Percentiles rank a stretch among this genome's conserved stretches.
phyloP scores from a whole-genome alignment of 176 grass and related monocot species.

The Phoenix dactylifera region DNA sequence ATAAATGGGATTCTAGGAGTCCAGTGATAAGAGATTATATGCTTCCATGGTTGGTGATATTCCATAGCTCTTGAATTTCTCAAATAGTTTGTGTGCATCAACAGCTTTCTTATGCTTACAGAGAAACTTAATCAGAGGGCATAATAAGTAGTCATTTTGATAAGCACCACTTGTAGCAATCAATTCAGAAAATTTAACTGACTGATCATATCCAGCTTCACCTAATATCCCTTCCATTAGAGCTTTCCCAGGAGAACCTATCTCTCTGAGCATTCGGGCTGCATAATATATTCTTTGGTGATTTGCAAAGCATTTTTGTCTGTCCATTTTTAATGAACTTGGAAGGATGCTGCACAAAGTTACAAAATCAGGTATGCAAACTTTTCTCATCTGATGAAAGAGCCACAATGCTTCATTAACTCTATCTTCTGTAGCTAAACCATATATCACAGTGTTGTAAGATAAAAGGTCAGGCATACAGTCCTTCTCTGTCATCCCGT shows the following conservation, averaged over 20 bases:
- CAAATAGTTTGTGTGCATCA: constrained; percentile 49
- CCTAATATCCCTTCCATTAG: constrained; percentile 79
- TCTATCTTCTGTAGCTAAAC: constrained; percentile 74
- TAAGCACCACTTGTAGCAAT: constrained; percentile 37
- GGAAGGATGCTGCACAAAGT: constrained; percentile 73
- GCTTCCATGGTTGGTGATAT: constrained; percentile 42
- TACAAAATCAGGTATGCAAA: constrained; percentile 70
- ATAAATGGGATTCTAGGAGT: constrained; percentile 55
- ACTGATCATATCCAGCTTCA: constrained; percentile 53
- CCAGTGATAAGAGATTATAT: constrained; percentile 76
- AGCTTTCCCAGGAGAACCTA: constrained; percentile 43
- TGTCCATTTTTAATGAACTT: constrained; percentile 55
- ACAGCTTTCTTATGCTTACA: constrained; percentile 61
- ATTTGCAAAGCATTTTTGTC: constrained; percentile 52
- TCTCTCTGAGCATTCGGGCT: constrained; percentile 37
- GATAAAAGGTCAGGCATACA: constrained; percentile 67
- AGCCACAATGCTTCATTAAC: constrained; percentile 58
- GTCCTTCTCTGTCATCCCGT: constrained; percentile 55
- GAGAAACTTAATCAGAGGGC: constrained; percentile 75
- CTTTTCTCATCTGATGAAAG: constrained; percentile 86
- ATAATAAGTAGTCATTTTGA: constrained; percentile 59
- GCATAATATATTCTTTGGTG: constrained; percentile 40
- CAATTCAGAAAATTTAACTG: constrained; percentile 58
- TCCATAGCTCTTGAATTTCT: constrained; percentile 53
- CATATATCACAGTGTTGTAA: constrained; percentile 78